A percentile compares a stretch with the other conserved stretches of the same genome.
Evolutionary conservation across 208 protist species (phyloP).

Genomic region (Tritrichomonas musculus): DNA sequence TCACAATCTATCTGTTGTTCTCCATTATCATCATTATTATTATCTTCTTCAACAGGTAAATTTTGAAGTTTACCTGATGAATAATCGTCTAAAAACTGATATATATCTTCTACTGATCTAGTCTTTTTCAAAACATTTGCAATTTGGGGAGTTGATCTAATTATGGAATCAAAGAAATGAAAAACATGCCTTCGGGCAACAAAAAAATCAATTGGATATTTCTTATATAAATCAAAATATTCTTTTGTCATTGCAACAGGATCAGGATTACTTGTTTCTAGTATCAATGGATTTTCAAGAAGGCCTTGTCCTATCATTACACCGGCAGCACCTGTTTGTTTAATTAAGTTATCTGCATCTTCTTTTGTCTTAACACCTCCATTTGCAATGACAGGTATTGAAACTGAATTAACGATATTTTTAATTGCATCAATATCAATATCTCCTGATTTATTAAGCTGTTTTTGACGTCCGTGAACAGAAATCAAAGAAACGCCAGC

Average conservation of each 20-base stretch:
- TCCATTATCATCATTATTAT: too few relatives aligned
- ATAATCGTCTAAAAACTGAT: neutral
- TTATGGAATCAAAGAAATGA: conserved; percentile 2
- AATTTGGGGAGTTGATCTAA: neutral
- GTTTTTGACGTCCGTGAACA: neutral
- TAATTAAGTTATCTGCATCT: neutral
- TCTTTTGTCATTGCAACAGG: neutral
- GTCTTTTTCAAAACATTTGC: neutral
- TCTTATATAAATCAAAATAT: neutral
- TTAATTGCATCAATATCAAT: neutral
- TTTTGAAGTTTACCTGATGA: too few relatives aligned
- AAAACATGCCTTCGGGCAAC: neutral
- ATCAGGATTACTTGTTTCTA: neutral
- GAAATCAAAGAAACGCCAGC: neutral
- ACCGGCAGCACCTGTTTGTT: neutral
- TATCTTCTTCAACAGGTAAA: too few relatives aligned
- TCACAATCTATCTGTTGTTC: too few relatives aligned
- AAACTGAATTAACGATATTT: neutral
- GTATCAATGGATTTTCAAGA: neutral
- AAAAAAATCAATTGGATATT: neutral
- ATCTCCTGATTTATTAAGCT: neutral
- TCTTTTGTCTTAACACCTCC: neutral
- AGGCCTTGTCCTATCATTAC: conserved; percentile 2
- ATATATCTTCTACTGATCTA: neutral
- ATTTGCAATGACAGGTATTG: neutral